Evolutionary conservation across 306 rosid genomes (phyloP).

Genomic region (Pyrus communis): DNA sequence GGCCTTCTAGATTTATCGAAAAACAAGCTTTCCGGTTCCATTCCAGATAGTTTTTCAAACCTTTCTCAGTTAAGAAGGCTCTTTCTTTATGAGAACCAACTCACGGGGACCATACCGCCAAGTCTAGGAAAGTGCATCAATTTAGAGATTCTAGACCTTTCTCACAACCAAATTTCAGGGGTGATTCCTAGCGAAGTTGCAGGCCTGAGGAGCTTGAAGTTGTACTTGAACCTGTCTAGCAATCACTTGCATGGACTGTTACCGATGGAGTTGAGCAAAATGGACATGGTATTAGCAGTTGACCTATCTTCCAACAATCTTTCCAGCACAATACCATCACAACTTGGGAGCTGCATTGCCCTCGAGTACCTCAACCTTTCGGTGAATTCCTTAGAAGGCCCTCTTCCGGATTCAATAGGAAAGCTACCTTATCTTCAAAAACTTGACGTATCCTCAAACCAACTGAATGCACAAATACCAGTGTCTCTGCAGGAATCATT

Average conservation of each 20-base stretch:
- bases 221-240: slow-evolving; percentile 71
- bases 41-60: slow-evolving; percentile 78
- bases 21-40: slow-evolving; percentile 74
- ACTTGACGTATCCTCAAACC: slow-evolving; percentile 73
- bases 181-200: slow-evolving; percentile 75
- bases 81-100: slow-evolving; percentile 58
- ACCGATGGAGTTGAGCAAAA: slow-evolving; percentile 82
- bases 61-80: slow-evolving; percentile 79
- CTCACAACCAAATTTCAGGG: slow-evolving; percentile 63
- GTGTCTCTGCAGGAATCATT: slow-evolving; percentile 48
- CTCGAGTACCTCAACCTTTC: slow-evolving; percentile 74
- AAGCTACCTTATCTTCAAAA: slow-evolving; percentile 52
- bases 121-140: slow-evolving; percentile 75
- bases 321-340: slow-evolving; percentile 67
- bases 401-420: slow-evolving; percentile 63
- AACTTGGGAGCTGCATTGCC: slow-evolving; percentile 76
- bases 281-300: slow-evolving; percentile 87
- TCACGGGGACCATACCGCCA: slow-evolving; percentile 72
- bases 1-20: slow-evolving; percentile 79
- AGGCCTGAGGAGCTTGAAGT: slow-evolving; percentile 77
- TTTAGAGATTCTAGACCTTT: slow-evolving; percentile 78
- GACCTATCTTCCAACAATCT: slow-evolving; percentile 76
- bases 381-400: slow-evolving; percentile 53
- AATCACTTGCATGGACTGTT: slow-evolving; percentile 54
- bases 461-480: slow-evolving; percentile 55